Percentiles rank a stretch among this genome's conserved stretches.
phyloP scores from a whole-genome alignment of 495 filamentous ascomycete genomes.

The Aspergillus funiculosus region DNA sequence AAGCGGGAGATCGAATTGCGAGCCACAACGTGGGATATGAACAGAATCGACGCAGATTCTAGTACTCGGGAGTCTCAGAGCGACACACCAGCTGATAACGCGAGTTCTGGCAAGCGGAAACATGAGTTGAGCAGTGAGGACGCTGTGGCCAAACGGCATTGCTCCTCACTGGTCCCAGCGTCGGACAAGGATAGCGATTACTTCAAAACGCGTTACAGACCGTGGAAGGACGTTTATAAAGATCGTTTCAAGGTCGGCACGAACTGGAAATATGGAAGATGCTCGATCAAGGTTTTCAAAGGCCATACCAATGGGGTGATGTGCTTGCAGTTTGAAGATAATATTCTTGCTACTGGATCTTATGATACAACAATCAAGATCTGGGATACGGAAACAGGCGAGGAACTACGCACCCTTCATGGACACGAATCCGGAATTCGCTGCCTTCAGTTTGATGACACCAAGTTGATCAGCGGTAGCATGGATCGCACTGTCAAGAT shows the following conservation, averaged over 20 bases:
- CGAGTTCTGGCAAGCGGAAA: constrained; percentile 37
- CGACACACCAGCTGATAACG: constrained; percentile 17
- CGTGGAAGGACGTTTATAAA: constrained; percentile 91
- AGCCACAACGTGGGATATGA: constrained; percentile 48
- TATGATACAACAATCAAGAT: constrained; percentile 94
- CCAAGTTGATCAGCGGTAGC: constrained; percentile 78
- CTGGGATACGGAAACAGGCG: constrained; percentile 85
- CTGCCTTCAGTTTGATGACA: constrained; percentile 88
- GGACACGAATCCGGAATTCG: constrained; percentile 81
- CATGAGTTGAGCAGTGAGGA: constrained; percentile 26
- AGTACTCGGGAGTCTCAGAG: constrained; percentile 17
- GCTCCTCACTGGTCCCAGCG: constrained; percentile 27
- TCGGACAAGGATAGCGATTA: constrained; percentile 36
- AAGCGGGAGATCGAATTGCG: constrained; percentile 78
- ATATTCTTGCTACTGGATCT: constrained; percentile 86
- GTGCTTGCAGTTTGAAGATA: constrained; percentile 92
- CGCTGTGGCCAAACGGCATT: constrained; percentile 36
- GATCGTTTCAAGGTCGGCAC: constrained; percentile 84
- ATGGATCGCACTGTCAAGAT: constrained; percentile 77
- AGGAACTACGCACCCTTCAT: constrained; percentile 72
- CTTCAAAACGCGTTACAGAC: constrained; percentile 51
- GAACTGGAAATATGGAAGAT: constrained; percentile 95
- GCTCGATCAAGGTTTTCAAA: constrained; percentile 69
- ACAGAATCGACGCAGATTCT: constrained; percentile 20
- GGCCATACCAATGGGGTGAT: constrained; percentile 94